These are phyloP conservation scores for Cryptococcus neoformans DNA, from an alignment of 1,284 basidiomycete species.

Conservation along the genomic window DNA sequence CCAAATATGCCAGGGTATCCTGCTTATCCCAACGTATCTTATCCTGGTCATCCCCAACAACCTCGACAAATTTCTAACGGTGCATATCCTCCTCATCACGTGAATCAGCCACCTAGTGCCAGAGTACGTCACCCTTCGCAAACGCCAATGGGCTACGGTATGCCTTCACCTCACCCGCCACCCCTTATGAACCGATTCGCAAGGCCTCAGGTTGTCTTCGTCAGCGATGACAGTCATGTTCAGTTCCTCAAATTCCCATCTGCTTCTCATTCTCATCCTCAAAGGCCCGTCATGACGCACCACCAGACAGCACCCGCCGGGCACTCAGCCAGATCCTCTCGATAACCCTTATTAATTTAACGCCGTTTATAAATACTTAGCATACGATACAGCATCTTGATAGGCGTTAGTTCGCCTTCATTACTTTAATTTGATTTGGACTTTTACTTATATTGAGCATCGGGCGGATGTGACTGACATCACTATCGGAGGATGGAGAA, in stretches of 20 bases:
- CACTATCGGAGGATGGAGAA: too few species aligned
- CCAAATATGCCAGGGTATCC: slow-evolving; percentile 6
- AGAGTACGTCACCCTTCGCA: not conserved
- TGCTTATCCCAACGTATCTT: not conserved
- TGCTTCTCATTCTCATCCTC: too few species aligned
- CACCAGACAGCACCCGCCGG: too few species aligned
- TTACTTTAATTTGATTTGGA: too few species aligned
- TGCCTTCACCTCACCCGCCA: slow-evolving; percentile 15
- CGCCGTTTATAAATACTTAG: too few species aligned
- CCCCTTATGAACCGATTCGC: slow-evolving; percentile 21
- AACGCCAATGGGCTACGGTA: slow-evolving; percentile 8
- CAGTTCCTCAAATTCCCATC: slow-evolving; percentile 47
- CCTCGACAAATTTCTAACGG: not conserved
- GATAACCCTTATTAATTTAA: too few species aligned
- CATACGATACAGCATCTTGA: too few species aligned
- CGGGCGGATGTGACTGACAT: too few species aligned
- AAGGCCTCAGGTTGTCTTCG: slow-evolving; percentile 47
- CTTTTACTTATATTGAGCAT: too few species aligned
- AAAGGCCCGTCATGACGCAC: too few species aligned
- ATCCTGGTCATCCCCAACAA: slow-evolving; percentile 3
- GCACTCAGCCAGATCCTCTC: too few species aligned
- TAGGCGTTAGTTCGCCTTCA: too few species aligned
- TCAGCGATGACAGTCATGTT: slow-evolving; percentile 47
- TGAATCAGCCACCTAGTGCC: slow-evolving; percentile 5
- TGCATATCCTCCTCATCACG: not conserved